Evolutionary conservation across 2,329 filamentous ascomycete genomes (phyloP).

Genomic region (Colletotrichum sp.): DNA sequence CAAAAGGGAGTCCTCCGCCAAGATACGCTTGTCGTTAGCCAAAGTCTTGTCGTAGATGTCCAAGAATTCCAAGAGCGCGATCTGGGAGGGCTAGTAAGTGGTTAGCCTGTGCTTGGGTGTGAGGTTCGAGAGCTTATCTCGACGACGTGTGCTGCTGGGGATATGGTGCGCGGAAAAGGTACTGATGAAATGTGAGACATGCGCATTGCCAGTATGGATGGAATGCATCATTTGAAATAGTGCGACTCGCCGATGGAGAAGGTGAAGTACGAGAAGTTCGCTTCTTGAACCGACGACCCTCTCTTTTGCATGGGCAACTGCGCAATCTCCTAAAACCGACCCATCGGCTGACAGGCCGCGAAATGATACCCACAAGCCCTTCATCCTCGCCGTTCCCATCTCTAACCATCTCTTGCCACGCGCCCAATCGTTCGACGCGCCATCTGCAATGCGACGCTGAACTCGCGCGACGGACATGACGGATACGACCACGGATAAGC

Average conservation of each 20-base stretch:
- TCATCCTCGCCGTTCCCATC: background rate
- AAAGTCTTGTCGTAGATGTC: background rate
- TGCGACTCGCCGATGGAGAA: background rate
- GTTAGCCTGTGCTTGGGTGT: background rate
- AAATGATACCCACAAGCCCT: background rate
- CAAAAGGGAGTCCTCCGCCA: background rate
- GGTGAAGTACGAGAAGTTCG: background rate
- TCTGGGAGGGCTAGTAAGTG: background rate
- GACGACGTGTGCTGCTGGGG: background rate
- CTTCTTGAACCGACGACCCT: background rate
- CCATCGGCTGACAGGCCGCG: background rate
- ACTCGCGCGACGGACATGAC: background rate
- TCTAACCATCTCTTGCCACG: background rate
- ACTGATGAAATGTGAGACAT: background rate
- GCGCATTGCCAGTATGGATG: background rate
- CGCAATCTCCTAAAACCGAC: background rate
- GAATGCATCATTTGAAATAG: background rate
- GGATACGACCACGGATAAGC: conserved; percentile 1
- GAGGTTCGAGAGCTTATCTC: background rate
- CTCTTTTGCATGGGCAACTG: background rate
- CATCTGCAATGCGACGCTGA: background rate
- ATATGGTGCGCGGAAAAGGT: background rate
- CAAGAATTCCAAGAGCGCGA: background rate
- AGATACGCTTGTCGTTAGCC: background rate
- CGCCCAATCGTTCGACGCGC: background rate